phyloP scores from a whole-genome alignment of 306 rosid species.

The Lathyrus aphaca region DNA sequence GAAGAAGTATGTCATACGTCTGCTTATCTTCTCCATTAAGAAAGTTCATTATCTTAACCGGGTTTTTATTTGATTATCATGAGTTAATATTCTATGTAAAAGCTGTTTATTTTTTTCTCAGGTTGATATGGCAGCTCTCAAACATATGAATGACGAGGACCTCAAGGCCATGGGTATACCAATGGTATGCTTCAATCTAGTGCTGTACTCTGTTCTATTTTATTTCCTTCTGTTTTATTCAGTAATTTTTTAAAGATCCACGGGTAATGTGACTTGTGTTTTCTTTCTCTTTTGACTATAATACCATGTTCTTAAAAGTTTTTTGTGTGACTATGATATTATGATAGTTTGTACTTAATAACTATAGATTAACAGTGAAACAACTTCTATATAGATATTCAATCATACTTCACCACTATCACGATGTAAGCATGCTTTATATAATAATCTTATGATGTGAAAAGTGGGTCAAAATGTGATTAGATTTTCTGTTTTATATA shows the following conservation, averaged over 20 bases:
- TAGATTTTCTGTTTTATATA: not conserved
- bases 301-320: not conserved
- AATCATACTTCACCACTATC: not conserved
- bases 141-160: slow-evolving; percentile 98
- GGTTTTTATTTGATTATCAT: slow-evolving; percentile 20
- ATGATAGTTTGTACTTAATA: not conserved
- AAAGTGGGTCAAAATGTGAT: not conserved
- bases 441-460: not conserved
- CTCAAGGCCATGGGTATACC: slow-evolving; percentile 97
- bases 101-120: slow-evolving; percentile 40
- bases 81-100: slow-evolving; percentile 27
- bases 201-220: not conserved
- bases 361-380: not conserved
- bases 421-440: not conserved
- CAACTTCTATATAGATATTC: not conserved
- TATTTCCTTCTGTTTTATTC: not conserved
- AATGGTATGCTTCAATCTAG: slow-evolving; percentile 61
- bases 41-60: slow-evolving; percentile 20
- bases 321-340: not conserved
- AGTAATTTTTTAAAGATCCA: slow-evolving; percentile 9
- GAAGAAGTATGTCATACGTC: slow-evolving; percentile 76
- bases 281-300: not conserved
- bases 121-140: slow-evolving; percentile 98
- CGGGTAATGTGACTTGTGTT: not conserved
- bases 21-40: not conserved